Conservation (phyloP, 306 rosid genomes). For the Pyrus pyrifolia region DNA sequence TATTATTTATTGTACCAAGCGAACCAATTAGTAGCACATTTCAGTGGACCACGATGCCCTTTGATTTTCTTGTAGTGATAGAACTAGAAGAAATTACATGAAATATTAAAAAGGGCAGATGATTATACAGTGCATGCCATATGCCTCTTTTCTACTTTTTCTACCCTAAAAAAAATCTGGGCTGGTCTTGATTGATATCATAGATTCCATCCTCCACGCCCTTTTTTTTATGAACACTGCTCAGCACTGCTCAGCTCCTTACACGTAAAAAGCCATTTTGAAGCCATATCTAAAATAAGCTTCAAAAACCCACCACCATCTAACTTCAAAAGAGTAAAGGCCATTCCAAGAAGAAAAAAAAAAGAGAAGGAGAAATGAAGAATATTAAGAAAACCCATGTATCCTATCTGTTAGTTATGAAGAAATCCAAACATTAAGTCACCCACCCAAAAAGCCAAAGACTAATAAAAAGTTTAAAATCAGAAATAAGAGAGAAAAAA, state of each 20-base stretch:
- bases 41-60: slow-evolving; percentile 2
- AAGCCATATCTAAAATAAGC: slow-evolving; percentile 49
- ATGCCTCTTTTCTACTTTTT: slow-evolving; percentile 6
- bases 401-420: slow-evolving; percentile 38
- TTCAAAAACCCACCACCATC: slow-evolving; percentile 35
- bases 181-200: slow-evolving; percentile 4
- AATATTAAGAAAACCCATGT: slow-evolving; percentile 18
- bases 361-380: slow-evolving; percentile 12
- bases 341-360: neutral
- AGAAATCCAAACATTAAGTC: slow-evolving; percentile 21
- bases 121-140: slow-evolving; percentile 1
- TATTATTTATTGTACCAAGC: slow-evolving; percentile 13
- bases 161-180: slow-evolving; percentile 31
- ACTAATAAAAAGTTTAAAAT: slow-evolving; percentile 14
- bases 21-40: slow-evolving; percentile 15
- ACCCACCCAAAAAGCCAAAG: slow-evolving; percentile 24
- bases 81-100: slow-evolving; percentile 18
- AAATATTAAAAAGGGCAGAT: slow-evolving; percentile 5
- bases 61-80: slow-evolving; percentile 5
- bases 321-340: slow-evolving; percentile 4
- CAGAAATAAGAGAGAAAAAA: neutral
- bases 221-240: too few species aligned
- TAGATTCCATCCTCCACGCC: slow-evolving; percentile 12
- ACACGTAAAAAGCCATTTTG: neutral
- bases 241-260: too few species aligned